Base-by-base conservation (phyloP, 441 rosid species). In the Pelargonium cotyledonis region DNA sequence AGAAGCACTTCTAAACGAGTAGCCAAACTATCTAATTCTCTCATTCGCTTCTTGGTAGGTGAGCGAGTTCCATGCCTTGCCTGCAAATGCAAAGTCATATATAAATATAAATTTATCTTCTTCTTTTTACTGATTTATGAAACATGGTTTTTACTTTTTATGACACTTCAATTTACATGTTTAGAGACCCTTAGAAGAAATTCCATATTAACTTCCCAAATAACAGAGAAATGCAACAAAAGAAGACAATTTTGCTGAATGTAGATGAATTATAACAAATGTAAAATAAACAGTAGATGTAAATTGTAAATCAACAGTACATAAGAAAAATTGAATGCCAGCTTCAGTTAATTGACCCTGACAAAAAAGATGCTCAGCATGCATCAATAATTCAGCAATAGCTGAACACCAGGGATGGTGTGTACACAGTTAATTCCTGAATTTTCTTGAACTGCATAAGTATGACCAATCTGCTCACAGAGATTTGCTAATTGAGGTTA, bases 11-110 rank as follows among this genome's bases (percentile, higher is more conserved):
- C 85, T 68, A 92, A 71, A 75, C 76, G 92, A 63, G 78, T 77
- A 65, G 93, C 85, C 83, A 95, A 72, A 66, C 61, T 70, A 44
- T 90, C 95, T 69, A 95, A 67, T 72, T 92, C 98, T 71, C 80
- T 75, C 80, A 86, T 83, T 74, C 98, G 82, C 69, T 90, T 90
- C 82, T 85, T 86, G n/a, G 98, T 90, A 1, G 99, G 98, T 68
- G 96, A 81, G 66, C 98, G 97, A 74, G 99, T 90, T 63, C 99
- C 98, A 69, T 92, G 99, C 77, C 98, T 86, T 76, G 96, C 94
- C 99, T 89, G 73, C 6, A 67, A 29, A 43, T 29, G 55, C 23
- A 57, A n/a, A 72, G 16, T 9, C 4, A 8, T 14, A 57, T 78
- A 35, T 35, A 57, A 19, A 19, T 57, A 19, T 57, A 3, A 8